Evolutionary conservation across 805 yeast species (phyloP).

Genomic region (Metschnikowia noctiluminum): DNA sequence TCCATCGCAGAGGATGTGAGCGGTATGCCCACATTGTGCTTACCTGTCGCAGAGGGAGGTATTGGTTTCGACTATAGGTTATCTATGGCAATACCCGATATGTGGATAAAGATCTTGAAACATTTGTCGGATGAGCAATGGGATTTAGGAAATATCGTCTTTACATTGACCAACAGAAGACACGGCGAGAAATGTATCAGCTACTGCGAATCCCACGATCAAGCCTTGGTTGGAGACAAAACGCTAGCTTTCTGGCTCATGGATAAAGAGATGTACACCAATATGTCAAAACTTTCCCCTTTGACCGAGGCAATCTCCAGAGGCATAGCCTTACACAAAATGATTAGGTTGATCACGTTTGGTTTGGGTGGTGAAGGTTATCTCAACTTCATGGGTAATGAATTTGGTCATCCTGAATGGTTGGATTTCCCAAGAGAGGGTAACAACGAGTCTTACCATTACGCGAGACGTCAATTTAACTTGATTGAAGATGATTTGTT

Average conservation of each 20-base stretch:
- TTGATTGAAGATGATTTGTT: constrained; percentile 75
- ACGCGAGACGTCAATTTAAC: constrained; percentile 94
- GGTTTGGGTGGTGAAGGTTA: constrained; percentile 97
- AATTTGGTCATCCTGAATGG: constrained; percentile 99
- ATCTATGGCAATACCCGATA: constrained; percentile 97
- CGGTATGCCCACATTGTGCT: constrained; percentile 94
- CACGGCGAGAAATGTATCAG: constrained; percentile 85
- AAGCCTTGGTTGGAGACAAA: constrained; percentile 96
- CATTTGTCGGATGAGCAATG: constrained; percentile 84
- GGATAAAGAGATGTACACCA: constrained; percentile 98
- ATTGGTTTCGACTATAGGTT: constrained; percentile 90
- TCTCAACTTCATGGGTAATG: constrained; percentile 94
- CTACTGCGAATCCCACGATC: constrained; percentile 95
- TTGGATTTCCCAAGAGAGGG: constrained; percentile 93
- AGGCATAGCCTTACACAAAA: constrained; percentile 85
- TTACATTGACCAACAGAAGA: constrained; percentile 83
- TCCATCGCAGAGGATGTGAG: constrained; percentile 96
- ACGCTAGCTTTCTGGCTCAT: constrained; percentile 96
- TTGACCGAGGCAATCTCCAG: constrained; percentile 79
- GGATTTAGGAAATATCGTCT: constrained; percentile 79
- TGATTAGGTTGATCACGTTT: constrained; percentile 85
- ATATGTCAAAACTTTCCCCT: constrained; percentile 77
- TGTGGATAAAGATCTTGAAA: constrained; percentile 95
- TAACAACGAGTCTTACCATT: constrained; percentile 83
- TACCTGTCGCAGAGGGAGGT: constrained; percentile 74